Conservation (phyloP, 257 asterid genomes). For the Nyctanthes arbortristis region DNA sequence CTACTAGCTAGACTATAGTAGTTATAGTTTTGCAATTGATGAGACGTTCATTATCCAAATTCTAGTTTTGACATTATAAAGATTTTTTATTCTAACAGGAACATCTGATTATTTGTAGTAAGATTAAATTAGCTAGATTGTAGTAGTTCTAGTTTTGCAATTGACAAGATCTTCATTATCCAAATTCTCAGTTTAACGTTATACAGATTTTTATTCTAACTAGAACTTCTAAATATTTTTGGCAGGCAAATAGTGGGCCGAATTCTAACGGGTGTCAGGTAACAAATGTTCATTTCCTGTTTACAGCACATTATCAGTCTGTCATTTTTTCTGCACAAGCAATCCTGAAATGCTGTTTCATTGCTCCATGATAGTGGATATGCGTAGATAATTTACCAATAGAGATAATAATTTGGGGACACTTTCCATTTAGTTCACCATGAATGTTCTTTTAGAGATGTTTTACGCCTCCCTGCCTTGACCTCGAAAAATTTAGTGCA, state of each 20-base stretch:
- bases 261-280: slow-evolving; percentile 94
- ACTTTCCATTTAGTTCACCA: no score
- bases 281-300: slow-evolving; percentile 20
- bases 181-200: neutral
- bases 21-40: no score
- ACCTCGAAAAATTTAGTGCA: no score
- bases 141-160: neutral
- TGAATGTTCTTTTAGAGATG: no score
- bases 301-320: neutral
- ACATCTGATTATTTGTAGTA: no score
- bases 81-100: no score
- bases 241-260: slow-evolving; percentile 96
- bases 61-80: no score
- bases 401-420: no score
- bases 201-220: slow-evolving; percentile 8
- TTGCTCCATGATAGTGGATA: neutral
- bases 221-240: slow-evolving; percentile 11
- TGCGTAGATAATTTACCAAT: neutral
- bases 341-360: neutral
- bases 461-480: no score
- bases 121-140: neutral
- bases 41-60: no score
- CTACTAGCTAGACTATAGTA: neutral
- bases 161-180: slow-evolving; percentile 4
- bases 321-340: neutral